Base-by-base conservation (phyloP, 2,329 filamentous ascomycete genomes). In the Cryphonectria nitschkei region DNA sequence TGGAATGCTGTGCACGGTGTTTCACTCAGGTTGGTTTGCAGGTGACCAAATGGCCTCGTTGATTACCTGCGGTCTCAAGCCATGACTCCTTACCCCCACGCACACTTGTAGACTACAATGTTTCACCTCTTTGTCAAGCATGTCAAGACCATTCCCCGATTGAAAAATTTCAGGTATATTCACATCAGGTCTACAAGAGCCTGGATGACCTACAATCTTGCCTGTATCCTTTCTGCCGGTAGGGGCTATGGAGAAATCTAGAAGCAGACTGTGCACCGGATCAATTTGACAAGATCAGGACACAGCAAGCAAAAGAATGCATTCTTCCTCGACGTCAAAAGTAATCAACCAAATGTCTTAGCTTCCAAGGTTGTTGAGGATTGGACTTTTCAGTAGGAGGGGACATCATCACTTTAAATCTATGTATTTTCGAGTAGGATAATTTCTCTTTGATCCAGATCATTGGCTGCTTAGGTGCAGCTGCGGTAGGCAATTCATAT, bases 391-490 rank as follows among this genome's bases (percentile, higher is more conserved):
- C 52, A 29, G n/a, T 1, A 26, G 50, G n/a, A 4, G n/a, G 50
- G n/a, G 13, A 4, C 14, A 54, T 54, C n/a, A 26, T 26, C 50
- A 54, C n/a, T 13, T 11, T 54, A 9, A 13, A n/a, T 54, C 50
- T 54, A 54, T 54, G 50, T 11, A 54, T 26, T 54, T 1, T 7
- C 50, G 26, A 54, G 5, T 16, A 50, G 22, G 3, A n/a, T 3
- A 9, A n/a, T 50, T 9, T 22, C 16, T 22, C 43, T 16, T 19
- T 29, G 26, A 22, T 6, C n/a, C 22, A 13, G 3, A 54, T 29
- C 0, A 29, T 13, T 13, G 9, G 13, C 8, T n/a, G 0, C n/a
- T 4, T 4, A 9, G 13, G 1, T n/a, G 0, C n/a, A 29, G 11
- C 1, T 26, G 52, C 52, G 13, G 52, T n/a, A 3, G 26, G 13